These are phyloP conservation scores for Aspergillus spinulosporus DNA, from an alignment of 2,329 filamentous ascomycete genomes.

Conservation along the genomic window DNA sequence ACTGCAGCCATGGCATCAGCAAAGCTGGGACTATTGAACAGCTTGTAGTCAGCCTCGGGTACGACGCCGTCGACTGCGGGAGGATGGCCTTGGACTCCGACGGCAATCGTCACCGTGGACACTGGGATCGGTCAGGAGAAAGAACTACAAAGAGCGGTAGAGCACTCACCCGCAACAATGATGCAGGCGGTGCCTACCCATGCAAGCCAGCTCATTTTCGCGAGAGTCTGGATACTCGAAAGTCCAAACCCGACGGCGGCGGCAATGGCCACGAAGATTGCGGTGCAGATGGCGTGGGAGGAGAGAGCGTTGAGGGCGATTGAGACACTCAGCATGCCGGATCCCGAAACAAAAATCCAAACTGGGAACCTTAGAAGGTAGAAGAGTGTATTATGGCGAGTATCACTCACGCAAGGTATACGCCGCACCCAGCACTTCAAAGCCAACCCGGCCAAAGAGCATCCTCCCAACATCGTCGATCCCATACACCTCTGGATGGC, in stretches of 20 bases:
- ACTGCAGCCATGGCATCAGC: conserved; percentile 22
- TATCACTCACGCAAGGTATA: conserved; percentile 22
- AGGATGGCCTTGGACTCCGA: conserved; percentile 25
- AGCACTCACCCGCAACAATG: conserved; percentile 15
- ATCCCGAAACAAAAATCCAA: conserved; percentile 44
- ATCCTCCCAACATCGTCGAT: conserved; percentile 58
- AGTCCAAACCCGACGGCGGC: conserved; percentile 23
- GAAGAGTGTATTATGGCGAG: no score
- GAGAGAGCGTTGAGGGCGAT: conserved; percentile 45
- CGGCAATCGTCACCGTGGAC: conserved; percentile 26
- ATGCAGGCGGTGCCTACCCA: conserved; percentile 31
- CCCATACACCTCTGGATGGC: conserved; percentile 57
- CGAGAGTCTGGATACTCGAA: conserved; percentile 36
- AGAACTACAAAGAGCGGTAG: background rate
- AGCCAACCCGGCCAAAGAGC: conserved; percentile 56
- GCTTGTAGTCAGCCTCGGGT: conserved; percentile 10
- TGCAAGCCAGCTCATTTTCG: conserved; percentile 34
- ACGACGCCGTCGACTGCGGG: background rate
- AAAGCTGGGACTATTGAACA: conserved; percentile 23
- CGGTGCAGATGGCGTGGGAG: conserved; percentile 33
- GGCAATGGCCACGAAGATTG: conserved; percentile 24
- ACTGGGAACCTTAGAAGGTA: conserved; percentile 11
- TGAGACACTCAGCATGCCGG: conserved; percentile 44
- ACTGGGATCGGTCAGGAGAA: conserved; percentile 19
- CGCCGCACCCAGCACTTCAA: conserved; percentile 46